Evolutionary conservation across 768 basidiomycete species (phyloP).

Genomic region (Tylopilus felleus): DNA sequence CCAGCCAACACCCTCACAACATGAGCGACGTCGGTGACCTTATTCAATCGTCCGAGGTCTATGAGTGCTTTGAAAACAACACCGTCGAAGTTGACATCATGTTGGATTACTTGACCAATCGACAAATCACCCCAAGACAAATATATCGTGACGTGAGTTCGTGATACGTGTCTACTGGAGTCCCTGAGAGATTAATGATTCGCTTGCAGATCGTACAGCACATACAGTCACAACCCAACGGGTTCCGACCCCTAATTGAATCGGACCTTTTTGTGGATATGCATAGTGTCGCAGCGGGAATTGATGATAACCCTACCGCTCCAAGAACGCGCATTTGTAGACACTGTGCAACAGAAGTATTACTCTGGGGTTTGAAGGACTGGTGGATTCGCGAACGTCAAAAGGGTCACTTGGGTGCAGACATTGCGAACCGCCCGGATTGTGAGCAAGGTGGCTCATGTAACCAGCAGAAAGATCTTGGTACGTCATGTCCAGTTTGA

Average conservation of each 20-base stretch:
- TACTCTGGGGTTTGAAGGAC: slow-evolving; percentile 71
- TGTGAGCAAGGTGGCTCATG: slow-evolving; percentile 65
- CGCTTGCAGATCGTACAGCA: slow-evolving; percentile 55
- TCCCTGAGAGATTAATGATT: slow-evolving; percentile 4
- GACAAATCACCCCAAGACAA: slow-evolving; percentile 59
- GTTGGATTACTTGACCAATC: slow-evolving; percentile 71
- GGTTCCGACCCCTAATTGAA: slow-evolving; percentile 66
- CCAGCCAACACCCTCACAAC: slow-evolving; percentile 64
- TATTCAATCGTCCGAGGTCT: slow-evolving; percentile 70
- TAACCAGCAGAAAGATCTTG: slow-evolving; percentile 58
- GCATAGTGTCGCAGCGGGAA: slow-evolving; percentile 52
- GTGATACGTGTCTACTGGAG: neutral
- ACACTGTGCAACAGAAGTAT: slow-evolving; percentile 68
- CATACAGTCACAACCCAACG: slow-evolving; percentile 56
- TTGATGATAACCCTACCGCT: slow-evolving; percentile 53
- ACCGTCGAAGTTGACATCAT: slow-evolving; percentile 79
- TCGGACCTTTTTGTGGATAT: slow-evolving; percentile 68
- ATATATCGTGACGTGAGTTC: slow-evolving; percentile 73
- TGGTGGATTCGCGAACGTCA: slow-evolving; percentile 83
- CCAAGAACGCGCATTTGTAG: slow-evolving; percentile 66
- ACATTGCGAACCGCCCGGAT: slow-evolving; percentile 57
- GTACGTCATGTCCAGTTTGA: slow-evolving; percentile 38
- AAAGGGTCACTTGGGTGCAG: slow-evolving; percentile 60
- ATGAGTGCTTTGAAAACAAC: slow-evolving; percentile 78
- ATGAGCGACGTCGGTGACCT: slow-evolving; percentile 69